phyloP scores from a whole-genome alignment of 768 basidiomycete genomes.

The Collybia sordida region DNA sequence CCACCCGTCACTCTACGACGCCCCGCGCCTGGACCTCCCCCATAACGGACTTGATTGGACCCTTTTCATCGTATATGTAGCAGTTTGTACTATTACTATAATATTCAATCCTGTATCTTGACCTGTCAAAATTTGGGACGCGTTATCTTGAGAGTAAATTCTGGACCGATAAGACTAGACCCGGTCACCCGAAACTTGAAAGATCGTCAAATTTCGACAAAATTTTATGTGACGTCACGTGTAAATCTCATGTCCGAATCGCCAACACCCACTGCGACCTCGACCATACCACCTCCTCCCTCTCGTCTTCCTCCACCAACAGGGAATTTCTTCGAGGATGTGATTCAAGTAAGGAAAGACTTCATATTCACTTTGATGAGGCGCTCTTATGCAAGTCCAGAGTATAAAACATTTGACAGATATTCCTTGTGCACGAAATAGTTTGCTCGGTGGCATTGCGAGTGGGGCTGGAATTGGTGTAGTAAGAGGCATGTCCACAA shows the following conservation, averaged over 20 bases:
- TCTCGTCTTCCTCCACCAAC: constrained; percentile 36
- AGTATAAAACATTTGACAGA: constrained; percentile 64
- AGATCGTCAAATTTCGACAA: not conserved
- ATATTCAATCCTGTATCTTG: too few relatives aligned
- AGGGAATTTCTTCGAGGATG: constrained; percentile 36
- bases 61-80: constrained; percentile 4
- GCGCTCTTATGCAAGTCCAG: constrained; percentile 18
- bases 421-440: constrained; percentile 76
- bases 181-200: too few relatives aligned
- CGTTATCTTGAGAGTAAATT: too few relatives aligned
- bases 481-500: constrained; percentile 62
- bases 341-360: constrained; percentile 25
- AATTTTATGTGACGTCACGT: not conserved
- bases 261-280: constrained; percentile 3
- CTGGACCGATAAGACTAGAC: too few relatives aligned
- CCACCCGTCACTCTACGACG: constrained; percentile 18
- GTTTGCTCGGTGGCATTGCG: constrained; percentile 76
- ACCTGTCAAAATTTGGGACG: too few relatives aligned
- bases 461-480: constrained; percentile 77
- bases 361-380: not conserved
- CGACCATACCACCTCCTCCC: constrained; percentile 27
- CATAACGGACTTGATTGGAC: constrained; percentile 31
- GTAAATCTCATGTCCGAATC: not conserved
- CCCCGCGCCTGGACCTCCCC: constrained; percentile 28
- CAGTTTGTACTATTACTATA: not conserved